These are phyloP conservation scores for Suhomyces yuchorum DNA, from an alignment of 1,139 yeast genomes.

Conservation along the genomic window DNA sequence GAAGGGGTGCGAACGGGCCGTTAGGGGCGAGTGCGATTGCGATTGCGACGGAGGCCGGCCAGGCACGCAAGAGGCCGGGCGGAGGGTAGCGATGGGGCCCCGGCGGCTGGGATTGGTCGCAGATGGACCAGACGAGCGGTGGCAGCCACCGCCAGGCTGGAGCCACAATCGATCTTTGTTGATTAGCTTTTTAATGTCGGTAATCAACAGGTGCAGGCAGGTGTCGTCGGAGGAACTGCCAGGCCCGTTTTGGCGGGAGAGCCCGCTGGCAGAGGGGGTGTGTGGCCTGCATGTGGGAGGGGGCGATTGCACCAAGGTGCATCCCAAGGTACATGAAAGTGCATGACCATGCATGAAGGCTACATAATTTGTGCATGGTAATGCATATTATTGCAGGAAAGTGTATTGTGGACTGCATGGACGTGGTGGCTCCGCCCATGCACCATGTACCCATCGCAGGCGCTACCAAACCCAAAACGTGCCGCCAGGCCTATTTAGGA, in stretches of 20 bases:
- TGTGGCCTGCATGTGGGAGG: not conserved
- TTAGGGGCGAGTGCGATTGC: not conserved
- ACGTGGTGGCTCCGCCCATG: not conserved
- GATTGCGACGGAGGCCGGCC: no score
- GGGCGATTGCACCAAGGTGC: not conserved
- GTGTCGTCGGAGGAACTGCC: conserved; percentile 3
- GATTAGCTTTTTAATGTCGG: conserved; percentile 12
- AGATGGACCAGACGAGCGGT: no score
- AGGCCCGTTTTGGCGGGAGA: not conserved
- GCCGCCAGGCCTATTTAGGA: not conserved
- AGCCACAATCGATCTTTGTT: conserved; percentile 4
- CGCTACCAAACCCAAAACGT: not conserved
- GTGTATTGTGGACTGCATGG: not conserved
- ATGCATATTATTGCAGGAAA: no score
- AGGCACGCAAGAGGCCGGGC: not conserved
- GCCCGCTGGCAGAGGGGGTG: not conserved
- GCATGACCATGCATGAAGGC: no score
- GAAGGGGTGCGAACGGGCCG: not conserved
- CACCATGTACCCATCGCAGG: not conserved
- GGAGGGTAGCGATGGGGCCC: not conserved
- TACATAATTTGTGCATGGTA: no score
- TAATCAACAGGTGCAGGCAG: conserved; percentile 5
- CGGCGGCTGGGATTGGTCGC: not conserved
- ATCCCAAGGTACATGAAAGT: no score
- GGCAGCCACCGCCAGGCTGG: not conserved